Evolutionary conservation across 2,329 filamentous ascomycete species (phyloP), one percentile per base, ranked within the genome.

Genomic region (Phaeosphaeriaceae sp.): DNA sequence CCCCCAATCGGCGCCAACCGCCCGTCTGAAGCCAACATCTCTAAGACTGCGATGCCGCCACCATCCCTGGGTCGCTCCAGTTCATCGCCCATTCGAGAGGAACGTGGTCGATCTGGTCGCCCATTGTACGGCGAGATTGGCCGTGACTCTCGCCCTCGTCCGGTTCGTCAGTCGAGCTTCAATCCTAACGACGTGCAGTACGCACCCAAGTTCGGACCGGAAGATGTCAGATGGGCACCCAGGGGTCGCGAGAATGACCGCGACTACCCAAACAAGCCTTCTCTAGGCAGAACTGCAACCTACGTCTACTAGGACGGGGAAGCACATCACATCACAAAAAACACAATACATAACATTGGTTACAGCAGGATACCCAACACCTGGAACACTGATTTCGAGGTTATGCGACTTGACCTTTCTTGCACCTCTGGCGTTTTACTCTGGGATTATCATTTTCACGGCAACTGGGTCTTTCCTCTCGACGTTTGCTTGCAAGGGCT

Each of bases 201-300:
- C 51, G 41, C 56, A 17, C 69, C 59, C 40, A 71, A 69, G 48
- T 65, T 68, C 24, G 72, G 72, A 1, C 71, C 73, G 11, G 78
- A 81, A 22, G 76, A 80, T 49, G 66, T 81, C 42, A 72, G 67
- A 10, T 76, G 66, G 63, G 67, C 67, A 24, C 63, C 68, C 0
- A 57, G 61, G n/a, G 52, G 57, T 27, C 57, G 67, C n/a, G 70
- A 74, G 7, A 49, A 60, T 47, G 70, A 70, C 11, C 53, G 45
- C 21, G 24, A n/a, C 25, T 20, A 60, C 33, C 45, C 62, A n/a
- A 59, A 53, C 44, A 75, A 71, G 59, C 73, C 73, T 31, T 48
- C 25, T 15, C 50, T 76, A 7, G 53, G 64, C 15, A 67, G 71
- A 49, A 63, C 63, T 22, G 63, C 68, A 20, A 74, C 72, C n/a